phyloP scores from a whole-genome alignment of 306 rosid species.

The peach (Prunus persica) region DNA sequence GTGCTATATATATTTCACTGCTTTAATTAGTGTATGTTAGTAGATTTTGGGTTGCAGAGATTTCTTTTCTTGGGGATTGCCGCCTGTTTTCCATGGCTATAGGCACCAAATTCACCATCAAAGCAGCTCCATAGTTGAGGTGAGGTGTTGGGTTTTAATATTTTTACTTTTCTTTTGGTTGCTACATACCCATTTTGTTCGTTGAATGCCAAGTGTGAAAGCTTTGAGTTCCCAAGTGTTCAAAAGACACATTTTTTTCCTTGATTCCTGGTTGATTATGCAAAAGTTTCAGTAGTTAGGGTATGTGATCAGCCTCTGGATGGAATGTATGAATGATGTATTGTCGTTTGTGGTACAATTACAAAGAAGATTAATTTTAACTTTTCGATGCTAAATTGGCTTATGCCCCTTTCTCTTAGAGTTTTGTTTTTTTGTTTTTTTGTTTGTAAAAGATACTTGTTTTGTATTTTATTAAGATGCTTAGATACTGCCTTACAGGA shows the following conservation, averaged over 20 bases:
- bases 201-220: neutral
- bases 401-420: neutral
- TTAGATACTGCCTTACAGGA: slow-evolving; percentile 50
- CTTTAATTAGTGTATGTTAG: slow-evolving; percentile 26
- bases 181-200: neutral
- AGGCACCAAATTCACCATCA: slow-evolving; percentile 74
- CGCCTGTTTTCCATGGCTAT: slow-evolving; percentile 42
- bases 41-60: slow-evolving; percentile 53
- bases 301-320: slow-evolving; percentile 1
- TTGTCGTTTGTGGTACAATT: neutral
- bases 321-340: neutral
- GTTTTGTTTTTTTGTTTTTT: neutral
- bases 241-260: neutral
- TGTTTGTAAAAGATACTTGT: neutral
- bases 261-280: neutral
- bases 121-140: slow-evolving; percentile 79
- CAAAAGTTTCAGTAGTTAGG: neutral
- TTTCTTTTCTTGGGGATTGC: slow-evolving; percentile 32
- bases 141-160: slow-evolving; percentile 17
- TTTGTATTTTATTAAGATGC: slow-evolving; percentile 10
- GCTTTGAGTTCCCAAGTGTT: neutral
- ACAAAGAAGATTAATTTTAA: neutral
- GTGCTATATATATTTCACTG: neutral
- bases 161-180: slow-evolving; percentile 3
- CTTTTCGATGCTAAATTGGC: neutral